A percentile compares a stretch with the other conserved stretches of the same genome.
Evolutionary conservation across 2,329 filamentous ascomycete species (phyloP).

Genomic region (Bipolaris bicolor): DNA sequence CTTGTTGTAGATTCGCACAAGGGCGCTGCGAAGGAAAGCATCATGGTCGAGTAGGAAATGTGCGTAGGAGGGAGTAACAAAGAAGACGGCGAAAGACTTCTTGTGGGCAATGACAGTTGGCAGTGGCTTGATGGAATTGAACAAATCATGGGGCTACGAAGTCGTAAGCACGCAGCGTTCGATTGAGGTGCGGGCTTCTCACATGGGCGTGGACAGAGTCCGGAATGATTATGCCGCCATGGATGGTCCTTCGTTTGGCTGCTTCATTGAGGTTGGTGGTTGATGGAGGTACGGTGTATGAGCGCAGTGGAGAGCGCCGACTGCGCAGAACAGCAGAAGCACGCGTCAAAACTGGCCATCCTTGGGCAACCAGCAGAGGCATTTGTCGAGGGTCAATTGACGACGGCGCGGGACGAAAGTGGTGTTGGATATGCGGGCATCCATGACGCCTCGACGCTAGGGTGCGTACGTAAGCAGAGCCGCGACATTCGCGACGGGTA

Average conservation of each 20-base stretch:
- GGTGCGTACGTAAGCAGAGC: slow-evolving; percentile 17
- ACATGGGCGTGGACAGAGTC: slow-evolving; percentile 31
- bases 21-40: slow-evolving; percentile 35
- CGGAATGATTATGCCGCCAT: slow-evolving; percentile 40
- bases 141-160: slow-evolving; percentile 30
- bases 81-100: slow-evolving; percentile 35
- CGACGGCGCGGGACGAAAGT: slow-evolving; percentile 18
- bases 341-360: slow-evolving; percentile 34
- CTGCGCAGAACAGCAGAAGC: slow-evolving; percentile 14
- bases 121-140: slow-evolving; percentile 33
- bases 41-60: slow-evolving; percentile 37
- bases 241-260: slow-evolving; percentile 1
- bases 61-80: slow-evolving; percentile 44
- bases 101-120: not conserved
- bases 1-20: slow-evolving; percentile 25
- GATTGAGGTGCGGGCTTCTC: slow-evolving; percentile 1
- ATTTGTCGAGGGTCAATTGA: slow-evolving; percentile 39
- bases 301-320: slow-evolving; percentile 16
- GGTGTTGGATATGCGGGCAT: slow-evolving; percentile 7
- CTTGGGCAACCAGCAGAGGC: slow-evolving; percentile 37
- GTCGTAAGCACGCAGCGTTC: slow-evolving; percentile 12
- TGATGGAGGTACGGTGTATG: slow-evolving; percentile 9
- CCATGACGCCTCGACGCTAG: slow-evolving; percentile 24
- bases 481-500: slow-evolving; percentile 14
- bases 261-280: not conserved